phyloP scores from a whole-genome alignment of 2,329 filamentous ascomycete genomes.

The Mycosphaerella sp. region DNA sequence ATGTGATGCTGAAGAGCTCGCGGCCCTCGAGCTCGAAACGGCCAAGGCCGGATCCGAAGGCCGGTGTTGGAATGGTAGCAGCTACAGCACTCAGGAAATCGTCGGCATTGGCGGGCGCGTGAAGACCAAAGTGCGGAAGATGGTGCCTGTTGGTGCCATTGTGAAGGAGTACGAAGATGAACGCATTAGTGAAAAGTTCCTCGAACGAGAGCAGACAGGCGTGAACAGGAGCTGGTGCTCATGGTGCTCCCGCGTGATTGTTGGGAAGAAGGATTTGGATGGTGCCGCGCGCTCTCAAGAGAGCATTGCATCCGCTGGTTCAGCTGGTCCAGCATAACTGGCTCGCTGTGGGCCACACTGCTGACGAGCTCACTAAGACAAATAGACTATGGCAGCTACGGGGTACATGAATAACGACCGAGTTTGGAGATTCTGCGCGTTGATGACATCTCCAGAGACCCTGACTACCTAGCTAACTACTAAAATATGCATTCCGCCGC shows the following conservation, averaged over 20 bases:
- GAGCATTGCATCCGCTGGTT: conserved; percentile 26
- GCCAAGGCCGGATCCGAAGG: conserved; percentile 28
- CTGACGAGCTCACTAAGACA: background rate
- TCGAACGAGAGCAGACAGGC: conserved; percentile 65
- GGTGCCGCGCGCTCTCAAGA: conserved; percentile 22
- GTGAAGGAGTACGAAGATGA: conserved; percentile 85
- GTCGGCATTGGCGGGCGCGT: conserved; percentile 84
- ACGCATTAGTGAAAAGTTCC: conserved; percentile 56
- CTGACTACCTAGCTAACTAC: too few species aligned
- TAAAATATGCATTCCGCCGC: background rate
- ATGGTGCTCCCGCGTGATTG: conserved; percentile 65
- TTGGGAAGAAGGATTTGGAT: conserved; percentile 28
- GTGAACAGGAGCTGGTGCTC: conserved; percentile 77
- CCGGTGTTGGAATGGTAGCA: conserved; percentile 51
- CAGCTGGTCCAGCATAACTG: conserved; percentile 2
- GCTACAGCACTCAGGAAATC: conserved; percentile 81
- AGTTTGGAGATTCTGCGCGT: too few species aligned
- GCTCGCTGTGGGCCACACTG: background rate
- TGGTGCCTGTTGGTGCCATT: conserved; percentile 72
- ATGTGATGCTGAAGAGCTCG: conserved; percentile 71
- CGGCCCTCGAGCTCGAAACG: conserved; percentile 40
- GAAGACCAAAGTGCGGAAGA: conserved; percentile 80
- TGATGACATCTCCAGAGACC: too few species aligned
- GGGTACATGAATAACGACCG: background rate
- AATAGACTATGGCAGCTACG: background rate